Evolutionary conservation across 2,329 filamentous ascomycete species (phyloP).

Genomic region (Colletotrichum kahawae): DNA sequence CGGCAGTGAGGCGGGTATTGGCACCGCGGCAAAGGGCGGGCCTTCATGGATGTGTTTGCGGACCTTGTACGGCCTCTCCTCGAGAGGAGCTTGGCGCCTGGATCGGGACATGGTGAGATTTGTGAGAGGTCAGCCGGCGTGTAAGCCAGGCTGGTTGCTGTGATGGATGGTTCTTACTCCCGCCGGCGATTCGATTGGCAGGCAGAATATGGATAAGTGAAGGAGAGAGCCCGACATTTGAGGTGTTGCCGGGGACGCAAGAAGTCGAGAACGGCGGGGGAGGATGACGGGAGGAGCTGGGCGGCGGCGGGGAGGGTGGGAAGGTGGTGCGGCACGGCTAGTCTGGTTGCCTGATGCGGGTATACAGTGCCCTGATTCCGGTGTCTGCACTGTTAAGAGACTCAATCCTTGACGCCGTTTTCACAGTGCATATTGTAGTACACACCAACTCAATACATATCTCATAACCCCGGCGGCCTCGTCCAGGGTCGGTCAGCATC

Average conservation of each 20-base stretch:
- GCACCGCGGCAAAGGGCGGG: background rate
- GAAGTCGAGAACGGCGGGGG: background rate
- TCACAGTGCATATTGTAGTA: too few species aligned
- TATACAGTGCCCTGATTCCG: background rate
- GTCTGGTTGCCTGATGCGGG: background rate
- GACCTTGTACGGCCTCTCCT: background rate
- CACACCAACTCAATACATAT: background rate
- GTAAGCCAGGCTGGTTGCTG: background rate
- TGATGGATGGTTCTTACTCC: background rate
- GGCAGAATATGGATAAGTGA: background rate
- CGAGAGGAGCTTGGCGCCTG: background rate
- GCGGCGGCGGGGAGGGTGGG: background rate
- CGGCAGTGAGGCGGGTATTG: background rate
- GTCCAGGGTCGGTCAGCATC: background rate
- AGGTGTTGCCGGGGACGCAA: background rate
- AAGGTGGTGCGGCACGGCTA: conserved; percentile 1
- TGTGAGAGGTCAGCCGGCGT: background rate
- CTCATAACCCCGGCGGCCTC: background rate
- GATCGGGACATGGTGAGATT: background rate
- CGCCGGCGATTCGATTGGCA: background rate
- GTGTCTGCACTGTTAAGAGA: background rate
- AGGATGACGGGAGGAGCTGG: background rate
- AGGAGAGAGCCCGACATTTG: background rate
- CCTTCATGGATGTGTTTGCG: background rate
- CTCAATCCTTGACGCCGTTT: too few species aligned